phyloP scores from a whole-genome alignment of 148 eudicot species.

The Camellia granthamiana region DNA sequence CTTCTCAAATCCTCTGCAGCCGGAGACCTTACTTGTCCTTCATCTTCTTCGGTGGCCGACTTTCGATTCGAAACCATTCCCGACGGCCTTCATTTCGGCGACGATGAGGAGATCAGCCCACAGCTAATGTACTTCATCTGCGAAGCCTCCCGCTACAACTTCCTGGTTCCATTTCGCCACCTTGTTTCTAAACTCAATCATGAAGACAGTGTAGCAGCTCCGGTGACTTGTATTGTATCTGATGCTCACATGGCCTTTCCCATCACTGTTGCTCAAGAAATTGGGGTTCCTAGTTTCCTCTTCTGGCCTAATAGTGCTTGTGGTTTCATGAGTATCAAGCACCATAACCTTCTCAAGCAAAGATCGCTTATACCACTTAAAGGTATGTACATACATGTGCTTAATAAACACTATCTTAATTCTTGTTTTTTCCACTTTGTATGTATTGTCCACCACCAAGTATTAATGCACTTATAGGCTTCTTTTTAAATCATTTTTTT shows the following conservation, averaged over 20 bases:
- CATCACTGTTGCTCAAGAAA: slow-evolving; percentile 28
- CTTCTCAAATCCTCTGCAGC: slow-evolving; percentile 45
- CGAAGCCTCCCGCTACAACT: slow-evolving; percentile 11
- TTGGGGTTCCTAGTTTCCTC: slow-evolving; percentile 14
- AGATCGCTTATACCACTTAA: slow-evolving; percentile 2
- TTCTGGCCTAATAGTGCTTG: slow-evolving; percentile 19
- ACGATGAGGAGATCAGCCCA: slow-evolving; percentile 25
- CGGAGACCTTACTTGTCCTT: slow-evolving; percentile 37
- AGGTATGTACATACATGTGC: background rate
- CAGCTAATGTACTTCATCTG: background rate
- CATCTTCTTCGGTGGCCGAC: background rate
- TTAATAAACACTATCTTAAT: background rate
- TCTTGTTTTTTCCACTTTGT: too few species aligned
- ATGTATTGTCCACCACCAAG: too few species aligned
- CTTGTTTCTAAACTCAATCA: slow-evolving; percentile 2
- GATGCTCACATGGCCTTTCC: slow-evolving; percentile 16
- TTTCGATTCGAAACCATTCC: slow-evolving; percentile 56
- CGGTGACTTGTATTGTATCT: slow-evolving; percentile 9
- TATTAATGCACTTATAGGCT: too few species aligned
- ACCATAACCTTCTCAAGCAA: background rate
- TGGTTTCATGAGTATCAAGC: background rate
- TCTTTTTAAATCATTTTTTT: too few species aligned
- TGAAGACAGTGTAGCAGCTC: background rate
- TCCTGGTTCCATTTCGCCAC: background rate
- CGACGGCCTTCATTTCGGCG: slow-evolving; percentile 48